These are phyloP conservation scores for Trichoderma sp. DNA, from an alignment of 2,329 filamentous ascomycete species.

Conservation along the genomic window DNA sequence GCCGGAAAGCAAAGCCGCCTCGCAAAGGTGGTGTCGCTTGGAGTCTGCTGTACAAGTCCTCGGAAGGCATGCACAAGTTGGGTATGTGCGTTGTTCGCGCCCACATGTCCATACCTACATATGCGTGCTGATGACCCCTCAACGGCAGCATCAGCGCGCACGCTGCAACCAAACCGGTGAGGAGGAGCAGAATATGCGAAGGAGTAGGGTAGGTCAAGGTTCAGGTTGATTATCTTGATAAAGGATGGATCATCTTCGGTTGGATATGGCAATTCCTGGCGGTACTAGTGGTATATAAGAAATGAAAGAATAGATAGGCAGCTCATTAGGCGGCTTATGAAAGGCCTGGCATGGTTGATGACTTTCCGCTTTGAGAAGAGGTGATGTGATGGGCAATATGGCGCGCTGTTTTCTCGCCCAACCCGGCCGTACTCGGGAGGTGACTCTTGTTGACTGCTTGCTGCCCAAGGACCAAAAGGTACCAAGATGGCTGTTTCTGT, in stretches of 20 bases:
- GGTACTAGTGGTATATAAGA: not conserved
- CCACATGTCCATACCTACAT: constrained; percentile 11
- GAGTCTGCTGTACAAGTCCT: not conserved
- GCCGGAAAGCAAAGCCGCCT: not conserved
- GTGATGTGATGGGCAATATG: not conserved
- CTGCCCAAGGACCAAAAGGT: not conserved
- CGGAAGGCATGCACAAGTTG: not conserved
- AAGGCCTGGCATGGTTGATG: not conserved
- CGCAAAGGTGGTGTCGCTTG: constrained; percentile 9
- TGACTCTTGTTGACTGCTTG: not conserved
- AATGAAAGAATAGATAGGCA: not conserved
- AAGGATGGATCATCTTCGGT: not conserved
- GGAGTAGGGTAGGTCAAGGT: not conserved
- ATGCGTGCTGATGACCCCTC: constrained; percentile 17
- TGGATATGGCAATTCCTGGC: not conserved
- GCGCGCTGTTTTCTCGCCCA: not conserved
- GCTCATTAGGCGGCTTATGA: not conserved
- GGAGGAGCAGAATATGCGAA: not conserved
- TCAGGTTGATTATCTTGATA: not conserved
- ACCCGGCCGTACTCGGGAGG: not conserved
- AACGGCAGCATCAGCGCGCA: constrained; percentile 7
- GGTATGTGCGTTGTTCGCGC: constrained; percentile 16
- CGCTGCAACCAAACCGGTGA: constrained; percentile 18
- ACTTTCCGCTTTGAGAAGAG: not conserved
- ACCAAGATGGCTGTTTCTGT: not conserved